Conservation (phyloP, 257 asterid genomes). For the Perilla frutescens region DNA sequence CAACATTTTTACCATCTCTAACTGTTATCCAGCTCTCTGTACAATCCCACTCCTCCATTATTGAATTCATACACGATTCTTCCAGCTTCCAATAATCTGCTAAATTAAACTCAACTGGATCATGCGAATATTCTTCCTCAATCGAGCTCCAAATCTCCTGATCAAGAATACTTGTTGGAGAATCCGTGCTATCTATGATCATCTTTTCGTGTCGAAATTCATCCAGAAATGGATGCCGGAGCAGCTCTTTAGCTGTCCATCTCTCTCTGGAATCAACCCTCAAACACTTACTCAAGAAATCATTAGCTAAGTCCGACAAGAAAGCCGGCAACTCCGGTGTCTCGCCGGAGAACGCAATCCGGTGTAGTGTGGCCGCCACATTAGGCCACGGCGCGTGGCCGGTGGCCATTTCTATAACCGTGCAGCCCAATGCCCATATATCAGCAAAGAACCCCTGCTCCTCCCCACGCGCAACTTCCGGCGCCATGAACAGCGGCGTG, state of each 20-base stretch:
- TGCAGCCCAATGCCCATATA: conserved; percentile 86
- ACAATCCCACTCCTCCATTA: conserved; percentile 44
- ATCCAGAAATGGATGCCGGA: conserved; percentile 63
- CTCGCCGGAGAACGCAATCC: conserved; percentile 67
- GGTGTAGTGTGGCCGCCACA: conserved; percentile 44
- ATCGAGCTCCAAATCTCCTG: conserved; percentile 70
- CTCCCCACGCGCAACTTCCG: conserved; percentile 76
- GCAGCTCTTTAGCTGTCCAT: conserved; percentile 68
- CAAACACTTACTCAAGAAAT: conserved; percentile 71
- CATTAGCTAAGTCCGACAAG: conserved; percentile 63
- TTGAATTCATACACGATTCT: conserved; percentile 33
- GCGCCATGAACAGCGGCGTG: conserved; percentile 85
- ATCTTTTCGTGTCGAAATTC: conserved; percentile 18
- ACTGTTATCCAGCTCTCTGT: conserved; percentile 57
- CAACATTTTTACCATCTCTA: conserved; percentile 38
- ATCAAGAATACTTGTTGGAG: conserved; percentile 84
- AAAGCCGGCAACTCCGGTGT: conserved; percentile 56
- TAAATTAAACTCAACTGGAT: conserved; percentile 4
- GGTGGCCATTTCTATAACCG: conserved; percentile 75
- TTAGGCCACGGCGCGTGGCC: conserved; percentile 73
- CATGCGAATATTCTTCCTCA: conserved; percentile 46
- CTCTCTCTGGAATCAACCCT: conserved; percentile 55
- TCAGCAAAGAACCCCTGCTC: conserved; percentile 75
- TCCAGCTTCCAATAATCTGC: conserved; percentile 40
- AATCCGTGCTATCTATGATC: conserved; percentile 25